These are phyloP conservation scores for Exserohilum turcica DNA, from an alignment of 2,329 filamentous ascomycete species.

Conservation along the genomic window DNA sequence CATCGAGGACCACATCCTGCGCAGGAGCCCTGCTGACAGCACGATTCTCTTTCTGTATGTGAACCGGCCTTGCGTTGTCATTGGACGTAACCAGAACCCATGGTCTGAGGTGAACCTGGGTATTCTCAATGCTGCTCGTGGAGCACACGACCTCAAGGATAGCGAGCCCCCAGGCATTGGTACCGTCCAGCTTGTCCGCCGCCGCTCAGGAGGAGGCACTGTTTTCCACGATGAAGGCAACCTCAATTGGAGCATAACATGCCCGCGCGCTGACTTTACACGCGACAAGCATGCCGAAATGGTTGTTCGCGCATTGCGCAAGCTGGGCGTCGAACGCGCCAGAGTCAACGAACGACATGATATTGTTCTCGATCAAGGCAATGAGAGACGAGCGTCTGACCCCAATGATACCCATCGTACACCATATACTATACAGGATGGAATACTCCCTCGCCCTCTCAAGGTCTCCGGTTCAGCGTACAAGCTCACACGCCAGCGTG, in stretches of 20 bases:
- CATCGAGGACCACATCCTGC: conserved; percentile 87
- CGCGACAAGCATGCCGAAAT: conserved; percentile 88
- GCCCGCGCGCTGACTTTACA: conserved; percentile 75
- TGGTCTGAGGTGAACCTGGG: conserved; percentile 87
- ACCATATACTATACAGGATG: conserved; percentile 48
- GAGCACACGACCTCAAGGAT: conserved; percentile 24
- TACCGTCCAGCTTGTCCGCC: conserved; percentile 70
- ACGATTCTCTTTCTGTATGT: conserved; percentile 84
- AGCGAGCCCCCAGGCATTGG: conserved; percentile 50
- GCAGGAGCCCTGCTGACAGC: conserved; percentile 72
- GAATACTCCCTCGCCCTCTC: conserved; percentile 47
- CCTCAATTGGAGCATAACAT: conserved; percentile 92
- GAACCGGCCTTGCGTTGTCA: conserved; percentile 84
- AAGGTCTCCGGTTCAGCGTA: conserved; percentile 96
- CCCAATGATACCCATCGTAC: conserved; percentile 52
- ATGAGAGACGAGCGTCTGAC: conserved; percentile 30
- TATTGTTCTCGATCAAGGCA: conserved; percentile 73
- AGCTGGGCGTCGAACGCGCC: conserved; percentile 62
- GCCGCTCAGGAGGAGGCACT: conserved; percentile 85
- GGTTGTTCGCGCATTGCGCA: conserved; percentile 80
- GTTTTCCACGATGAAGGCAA: conserved; percentile 95
- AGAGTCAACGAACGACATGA: conserved; percentile 91
- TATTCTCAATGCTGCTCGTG: conserved; percentile 57
- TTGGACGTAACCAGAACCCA: conserved; percentile 96
- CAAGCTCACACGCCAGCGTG: conserved; percentile 80